phyloP scores from a whole-genome alignment of 495 filamentous ascomycete genomes.

The Hyaloscypha variabilis region DNA sequence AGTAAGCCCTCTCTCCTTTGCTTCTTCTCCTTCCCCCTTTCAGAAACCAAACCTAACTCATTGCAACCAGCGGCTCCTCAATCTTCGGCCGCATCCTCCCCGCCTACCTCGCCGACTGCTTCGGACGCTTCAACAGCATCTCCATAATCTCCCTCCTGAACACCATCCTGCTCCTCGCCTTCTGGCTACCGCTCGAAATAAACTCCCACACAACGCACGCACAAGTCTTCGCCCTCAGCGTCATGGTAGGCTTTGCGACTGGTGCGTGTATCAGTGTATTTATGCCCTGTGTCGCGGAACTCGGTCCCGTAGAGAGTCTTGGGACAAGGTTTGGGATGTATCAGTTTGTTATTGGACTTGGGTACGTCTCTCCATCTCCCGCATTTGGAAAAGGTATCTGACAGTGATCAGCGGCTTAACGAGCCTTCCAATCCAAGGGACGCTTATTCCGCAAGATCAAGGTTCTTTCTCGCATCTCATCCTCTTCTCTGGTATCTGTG shows the following conservation, averaged over 20 bases:
- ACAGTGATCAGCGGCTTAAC: constrained; percentile 32
- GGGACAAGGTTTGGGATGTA: constrained; percentile 34
- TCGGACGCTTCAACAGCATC: constrained; percentile 30
- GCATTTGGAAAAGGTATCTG: neutral
- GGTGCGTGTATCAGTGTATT: constrained; percentile 39
- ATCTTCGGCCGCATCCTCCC: constrained; percentile 32
- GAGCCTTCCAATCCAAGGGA: constrained; percentile 37
- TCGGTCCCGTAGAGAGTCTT: constrained; percentile 32
- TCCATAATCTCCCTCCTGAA: constrained; percentile 26
- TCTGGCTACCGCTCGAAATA: constrained; percentile 35
- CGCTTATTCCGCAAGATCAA: constrained; percentile 25
- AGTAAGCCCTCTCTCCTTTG: constrained; percentile 16
- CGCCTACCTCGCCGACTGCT: constrained; percentile 25
- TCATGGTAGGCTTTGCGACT: constrained; percentile 42
- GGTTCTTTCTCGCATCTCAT: constrained; percentile 25
- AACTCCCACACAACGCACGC: constrained; percentile 16
- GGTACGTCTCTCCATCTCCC: constrained; percentile 29
- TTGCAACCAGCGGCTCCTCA: constrained; percentile 24
- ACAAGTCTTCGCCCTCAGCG: constrained; percentile 36
- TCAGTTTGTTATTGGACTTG: constrained; percentile 34
- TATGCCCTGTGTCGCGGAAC: constrained; percentile 40
- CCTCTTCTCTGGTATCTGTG: constrained; percentile 51
- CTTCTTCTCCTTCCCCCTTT: neutral
- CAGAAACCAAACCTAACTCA: neutral
- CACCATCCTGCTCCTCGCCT: constrained; percentile 36